Conservation (phyloP, 257 asterid genomes). For the Linaria vulgaris region DNA sequence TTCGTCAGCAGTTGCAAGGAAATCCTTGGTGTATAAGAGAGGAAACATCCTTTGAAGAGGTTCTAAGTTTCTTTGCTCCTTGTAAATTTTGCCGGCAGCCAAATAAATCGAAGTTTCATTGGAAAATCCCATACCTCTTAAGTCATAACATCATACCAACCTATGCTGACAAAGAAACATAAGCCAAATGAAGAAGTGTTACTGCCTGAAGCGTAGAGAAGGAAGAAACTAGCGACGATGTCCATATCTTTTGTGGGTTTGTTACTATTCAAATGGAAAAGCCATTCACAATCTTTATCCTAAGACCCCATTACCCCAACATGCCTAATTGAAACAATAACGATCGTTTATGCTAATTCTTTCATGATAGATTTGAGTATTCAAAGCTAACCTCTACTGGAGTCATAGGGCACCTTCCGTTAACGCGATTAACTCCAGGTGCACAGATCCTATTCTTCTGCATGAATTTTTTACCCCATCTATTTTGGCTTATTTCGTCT, state of each 20-base stretch:
- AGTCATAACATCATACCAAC: conserved; percentile 96
- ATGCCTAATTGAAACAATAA: too few species aligned
- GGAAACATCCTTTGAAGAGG: conserved; percentile 87
- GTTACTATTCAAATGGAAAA: neutral
- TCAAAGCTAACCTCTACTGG: conserved; percentile 79
- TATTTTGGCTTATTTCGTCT: too few species aligned
- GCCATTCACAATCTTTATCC: neutral
- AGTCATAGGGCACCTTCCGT: conserved; percentile 89
- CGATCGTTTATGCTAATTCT: too few species aligned
- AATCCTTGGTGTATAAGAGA: conserved; percentile 67
- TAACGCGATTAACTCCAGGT: conserved; percentile 68
- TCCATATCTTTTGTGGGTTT: neutral
- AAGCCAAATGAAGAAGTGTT: conserved; percentile 34
- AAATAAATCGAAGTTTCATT: conserved; percentile 65
- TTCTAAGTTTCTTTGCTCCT: conserved; percentile 50
- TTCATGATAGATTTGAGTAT: neutral
- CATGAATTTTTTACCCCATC: conserved; percentile 81
- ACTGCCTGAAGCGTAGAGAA: conserved; percentile 26
- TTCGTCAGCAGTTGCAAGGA: conserved; percentile 68
- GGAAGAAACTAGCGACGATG: neutral
- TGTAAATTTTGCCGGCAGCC: conserved; percentile 82
- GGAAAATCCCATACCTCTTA: conserved; percentile 93
- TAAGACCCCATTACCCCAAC: too few species aligned
- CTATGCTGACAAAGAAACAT: conserved; percentile 82
- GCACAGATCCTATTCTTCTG: conserved; percentile 41